Evolutionary conservation across 257 asterid genomes (phyloP).

Genomic region (Ehretia macrophylla): DNA sequence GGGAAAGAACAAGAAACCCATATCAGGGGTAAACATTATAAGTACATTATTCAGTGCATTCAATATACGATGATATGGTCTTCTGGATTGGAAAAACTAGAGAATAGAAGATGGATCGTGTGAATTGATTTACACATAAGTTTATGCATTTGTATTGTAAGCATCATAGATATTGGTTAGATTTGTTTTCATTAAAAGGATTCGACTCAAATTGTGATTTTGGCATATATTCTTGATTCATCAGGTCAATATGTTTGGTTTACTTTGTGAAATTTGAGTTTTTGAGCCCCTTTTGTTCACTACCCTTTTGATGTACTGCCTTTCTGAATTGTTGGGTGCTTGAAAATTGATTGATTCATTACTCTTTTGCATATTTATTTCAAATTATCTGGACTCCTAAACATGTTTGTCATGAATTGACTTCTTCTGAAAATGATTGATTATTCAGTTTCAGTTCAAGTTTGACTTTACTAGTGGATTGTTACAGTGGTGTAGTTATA

Average conservation of each 20-base stretch:
- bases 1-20: no score
- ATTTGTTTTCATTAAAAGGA: no score
- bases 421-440: not conserved
- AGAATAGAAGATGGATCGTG: no score
- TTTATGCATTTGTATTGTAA: no score
- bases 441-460: slow-evolving; percentile 19
- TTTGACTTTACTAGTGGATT: slow-evolving; percentile 13
- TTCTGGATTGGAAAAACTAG: no score
- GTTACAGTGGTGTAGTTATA: no score
- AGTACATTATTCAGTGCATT: no score
- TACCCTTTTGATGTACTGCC: slow-evolving; percentile 11
- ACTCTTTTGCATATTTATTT: slow-evolving; percentile 14
- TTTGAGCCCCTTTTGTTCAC: not conserved
- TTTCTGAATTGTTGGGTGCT: slow-evolving; percentile 22
- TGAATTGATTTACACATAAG: no score
- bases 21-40: no score
- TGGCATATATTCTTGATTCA: slow-evolving; percentile 14
- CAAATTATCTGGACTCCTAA: slow-evolving; percentile 14
- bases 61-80: no score
- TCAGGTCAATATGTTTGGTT: slow-evolving; percentile 11
- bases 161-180: no score
- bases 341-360: slow-evolving; percentile 16
- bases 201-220: no score
- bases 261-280: not conserved
- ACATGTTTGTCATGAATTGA: not conserved